phyloP scores from a whole-genome alignment of 2,329 filamentous ascomycete genomes.

The Talaromyces sp. region DNA sequence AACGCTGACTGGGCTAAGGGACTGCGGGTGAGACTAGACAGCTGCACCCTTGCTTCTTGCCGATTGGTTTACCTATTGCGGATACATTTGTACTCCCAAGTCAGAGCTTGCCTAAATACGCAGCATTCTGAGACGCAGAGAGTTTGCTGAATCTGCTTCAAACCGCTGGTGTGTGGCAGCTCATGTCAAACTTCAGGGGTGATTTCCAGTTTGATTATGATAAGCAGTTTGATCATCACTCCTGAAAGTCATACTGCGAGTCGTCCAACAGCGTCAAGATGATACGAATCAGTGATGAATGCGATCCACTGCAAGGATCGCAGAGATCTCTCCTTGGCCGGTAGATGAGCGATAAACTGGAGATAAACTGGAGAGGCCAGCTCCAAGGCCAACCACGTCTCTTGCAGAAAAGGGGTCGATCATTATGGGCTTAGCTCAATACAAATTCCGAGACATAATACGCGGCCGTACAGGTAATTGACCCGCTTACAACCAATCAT shows the following conservation, averaged over 20 bases:
- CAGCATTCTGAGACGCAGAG: background rate
- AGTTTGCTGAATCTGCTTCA: background rate
- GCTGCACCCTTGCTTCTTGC: background rate
- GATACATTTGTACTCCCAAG: background rate
- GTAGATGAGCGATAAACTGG: background rate
- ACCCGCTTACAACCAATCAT: background rate
- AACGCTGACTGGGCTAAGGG: slow-evolving; percentile 1
- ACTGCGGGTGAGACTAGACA: background rate
- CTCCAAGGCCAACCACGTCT: background rate
- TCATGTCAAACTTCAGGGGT: background rate
- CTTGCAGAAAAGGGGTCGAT: background rate
- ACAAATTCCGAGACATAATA: slow-evolving; percentile 5
- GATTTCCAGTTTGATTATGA: background rate
- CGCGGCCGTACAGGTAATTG: background rate
- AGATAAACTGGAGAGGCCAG: background rate
- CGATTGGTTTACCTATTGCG: background rate
- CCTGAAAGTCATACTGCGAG: background rate
- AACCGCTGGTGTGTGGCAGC: background rate
- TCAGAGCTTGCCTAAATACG: background rate
- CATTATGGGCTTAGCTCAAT: background rate
- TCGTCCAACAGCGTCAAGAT: background rate
- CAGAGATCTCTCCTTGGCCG: background rate
- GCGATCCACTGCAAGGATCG: background rate
- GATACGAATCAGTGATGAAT: background rate
- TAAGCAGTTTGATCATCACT: background rate